Conservation (phyloP, 2,329 filamentous ascomycete species). For the Torrubiellomyces zombiae region DNA sequence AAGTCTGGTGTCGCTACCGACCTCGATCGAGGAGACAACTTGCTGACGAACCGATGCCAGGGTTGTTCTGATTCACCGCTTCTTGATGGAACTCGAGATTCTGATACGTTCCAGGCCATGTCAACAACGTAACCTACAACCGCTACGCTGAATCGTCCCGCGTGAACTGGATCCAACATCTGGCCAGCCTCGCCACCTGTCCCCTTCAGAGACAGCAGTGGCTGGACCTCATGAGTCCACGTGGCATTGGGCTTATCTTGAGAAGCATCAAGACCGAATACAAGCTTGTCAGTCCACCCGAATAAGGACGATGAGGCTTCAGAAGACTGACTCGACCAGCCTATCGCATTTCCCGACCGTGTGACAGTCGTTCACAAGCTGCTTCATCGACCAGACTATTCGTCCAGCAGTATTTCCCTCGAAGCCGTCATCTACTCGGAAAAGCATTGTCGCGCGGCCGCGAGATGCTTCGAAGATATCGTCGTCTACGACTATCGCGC, state of each 20-base stretch:
- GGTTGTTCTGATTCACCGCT: too few relatives aligned
- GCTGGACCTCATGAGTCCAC: slow-evolving; percentile 51
- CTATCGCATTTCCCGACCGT: slow-evolving; percentile 68
- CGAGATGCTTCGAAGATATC: slow-evolving; percentile 47
- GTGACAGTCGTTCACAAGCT: slow-evolving; percentile 77
- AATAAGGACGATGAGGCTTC: too few relatives aligned
- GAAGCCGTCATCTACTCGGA: slow-evolving; percentile 60
- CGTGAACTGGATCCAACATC: slow-evolving; percentile 61
- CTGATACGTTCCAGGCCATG: too few relatives aligned
- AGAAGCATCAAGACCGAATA: slow-evolving; percentile 68
- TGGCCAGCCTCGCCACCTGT: slow-evolving; percentile 46
- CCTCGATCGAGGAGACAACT: too few relatives aligned
- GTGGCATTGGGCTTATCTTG: slow-evolving; percentile 56
- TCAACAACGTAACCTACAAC: slow-evolving; percentile 77
- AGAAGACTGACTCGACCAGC: slow-evolving; percentile 27
- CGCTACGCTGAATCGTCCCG: slow-evolving; percentile 70
- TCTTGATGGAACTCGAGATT: too few relatives aligned
- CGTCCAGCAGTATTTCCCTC: slow-evolving; percentile 34
- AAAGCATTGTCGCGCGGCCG: slow-evolving; percentile 52
- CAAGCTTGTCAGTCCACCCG: slow-evolving; percentile 55
- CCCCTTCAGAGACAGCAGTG: slow-evolving; percentile 45
- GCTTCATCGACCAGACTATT: slow-evolving; percentile 26
- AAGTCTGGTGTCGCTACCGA: slow-evolving; percentile 11
- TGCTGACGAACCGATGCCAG: too few relatives aligned
- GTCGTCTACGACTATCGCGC: slow-evolving; percentile 15